Evolutionary conservation across 768 basidiomycete genomes (phyloP), one percentile per base, ranked within the genome.

Genomic region (Phaeotremella fagi): DNA sequence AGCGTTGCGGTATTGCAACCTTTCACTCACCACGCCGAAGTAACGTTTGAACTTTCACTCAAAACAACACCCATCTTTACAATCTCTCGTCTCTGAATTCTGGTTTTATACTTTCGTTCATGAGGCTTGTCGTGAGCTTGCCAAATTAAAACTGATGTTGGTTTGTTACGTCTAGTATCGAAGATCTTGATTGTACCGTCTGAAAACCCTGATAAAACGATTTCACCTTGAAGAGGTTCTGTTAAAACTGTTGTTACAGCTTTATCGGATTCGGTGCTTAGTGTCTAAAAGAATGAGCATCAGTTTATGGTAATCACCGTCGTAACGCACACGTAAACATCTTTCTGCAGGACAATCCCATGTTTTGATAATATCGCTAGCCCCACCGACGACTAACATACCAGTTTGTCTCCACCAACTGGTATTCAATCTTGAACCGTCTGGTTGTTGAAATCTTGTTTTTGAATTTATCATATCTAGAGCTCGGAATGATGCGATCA

Each of bases 331-430:
- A 27, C 55, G 45, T 25, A 62, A 51, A 41, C 63, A 55, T 24
- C 61, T 48, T 42, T 71, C 69, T 4, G 66, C 63, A 4, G 66
- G 66, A 50, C 61, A 63, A 48, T 71, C 69, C 69, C 69, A 71
- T 3, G 65, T 57, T 25, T 66, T 68, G 33, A 71, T 50, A 9
- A 56, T 48, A 14, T 50, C 48, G 22, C 50, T 48, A 26, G 50
- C 28, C 2, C 69, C 69, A 1, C 60, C 69, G 0, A 71, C 64
- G 22, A 37, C 48, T 18, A 71, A 41, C 24, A 52, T 44, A 6
- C 69, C 69, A 12, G 48, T 52, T 33, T 64, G 63, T 18, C 69
- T 50, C 51, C 54, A 71, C 69, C 69, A 71, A 14, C 59, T 54
- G 2, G 57, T 57, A 4, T 51, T 35, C 29, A 71, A 24, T 23